A percentile compares a stretch with the other conserved stretches of the same genome.
Conservation (phyloP, 768 basidiomycete species). For the Artomyces pyxidatus region DNA sequence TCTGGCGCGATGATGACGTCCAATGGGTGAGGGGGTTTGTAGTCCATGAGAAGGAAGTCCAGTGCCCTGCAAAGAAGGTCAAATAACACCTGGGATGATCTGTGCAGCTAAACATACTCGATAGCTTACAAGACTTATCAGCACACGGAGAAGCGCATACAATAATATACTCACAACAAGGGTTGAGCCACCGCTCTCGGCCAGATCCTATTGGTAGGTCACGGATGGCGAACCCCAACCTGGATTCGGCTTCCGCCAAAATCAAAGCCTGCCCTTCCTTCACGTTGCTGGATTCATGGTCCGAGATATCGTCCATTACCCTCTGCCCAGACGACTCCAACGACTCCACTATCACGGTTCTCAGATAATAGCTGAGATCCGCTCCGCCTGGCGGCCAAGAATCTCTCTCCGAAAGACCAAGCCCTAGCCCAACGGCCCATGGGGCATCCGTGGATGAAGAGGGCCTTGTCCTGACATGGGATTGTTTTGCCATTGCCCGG, state of each 20-base stretch:
- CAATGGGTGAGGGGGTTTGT: constrained; percentile 78
- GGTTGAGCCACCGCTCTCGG: constrained; percentile 74
- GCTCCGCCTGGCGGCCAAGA: constrained; percentile 85
- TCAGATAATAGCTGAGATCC: constrained; percentile 74
- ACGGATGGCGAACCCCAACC: constrained; percentile 79
- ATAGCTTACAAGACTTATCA: constrained; percentile 20
- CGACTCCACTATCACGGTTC: constrained; percentile 82
- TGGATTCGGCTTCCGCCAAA: constrained; percentile 58
- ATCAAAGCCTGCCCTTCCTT: constrained; percentile 16
- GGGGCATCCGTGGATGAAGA: background rate
- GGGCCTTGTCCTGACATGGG: background rate
- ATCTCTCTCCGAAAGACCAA: constrained; percentile 61
- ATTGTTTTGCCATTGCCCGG: constrained; percentile 13
- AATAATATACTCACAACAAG: constrained; percentile 51
- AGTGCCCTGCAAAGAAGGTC: constrained; percentile 46
- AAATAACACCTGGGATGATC: background rate
- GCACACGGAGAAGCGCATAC: background rate
- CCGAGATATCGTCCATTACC: no score
- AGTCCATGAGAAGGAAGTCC: constrained; percentile 87
- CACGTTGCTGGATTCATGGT: constrained; percentile 1
- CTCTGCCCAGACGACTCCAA: constrained; percentile 35
- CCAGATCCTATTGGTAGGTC: constrained; percentile 59
- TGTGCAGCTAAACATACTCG: constrained; percentile 23
- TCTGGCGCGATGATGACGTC: constrained; percentile 62
- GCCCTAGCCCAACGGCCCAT: constrained; percentile 69